A percentile compares a stretch with the other conserved stretches of the same genome.
These are phyloP conservation scores for Nicotiana tomentosiformis DNA, from an alignment of 257 asterid genomes.

Conservation along the genomic window DNA sequence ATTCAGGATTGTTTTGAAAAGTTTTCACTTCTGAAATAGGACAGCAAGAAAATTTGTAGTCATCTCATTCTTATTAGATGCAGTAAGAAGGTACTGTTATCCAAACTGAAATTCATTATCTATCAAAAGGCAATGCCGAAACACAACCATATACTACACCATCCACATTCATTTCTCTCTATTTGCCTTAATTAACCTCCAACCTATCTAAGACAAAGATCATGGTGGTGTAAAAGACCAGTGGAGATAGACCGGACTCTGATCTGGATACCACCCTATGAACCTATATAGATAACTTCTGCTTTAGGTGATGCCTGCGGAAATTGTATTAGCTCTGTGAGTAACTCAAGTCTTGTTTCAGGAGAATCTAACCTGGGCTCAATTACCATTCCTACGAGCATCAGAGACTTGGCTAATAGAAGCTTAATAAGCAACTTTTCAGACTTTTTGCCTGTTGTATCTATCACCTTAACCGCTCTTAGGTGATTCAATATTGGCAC, in stretches of 20 bases:
- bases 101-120: no score
- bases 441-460: neutral
- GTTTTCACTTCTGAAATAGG: no score
- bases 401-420: neutral
- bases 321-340: neutral
- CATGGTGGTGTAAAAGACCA: neutral
- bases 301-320: neutral
- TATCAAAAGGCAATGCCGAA: no score
- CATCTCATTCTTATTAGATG: no score
- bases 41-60: no score
- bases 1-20: no score
- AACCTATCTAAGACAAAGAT: neutral
- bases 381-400: neutral
- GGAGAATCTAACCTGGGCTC: neutral
- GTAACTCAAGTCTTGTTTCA: neutral
- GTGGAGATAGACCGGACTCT: neutral
- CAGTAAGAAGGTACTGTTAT: no score
- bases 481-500: neutral
- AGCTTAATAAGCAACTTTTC: neutral
- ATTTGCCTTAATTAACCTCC: no score
- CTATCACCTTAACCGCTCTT: neutral
- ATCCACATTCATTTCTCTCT: no score
- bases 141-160: no score
- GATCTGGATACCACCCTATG: neutral
- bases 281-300: neutral